A percentile compares a stretch with the other conserved stretches of the same genome.
Evolutionary conservation across 2,329 filamentous ascomycete genomes (phyloP).

Genomic region (Fusarium sp.): DNA sequence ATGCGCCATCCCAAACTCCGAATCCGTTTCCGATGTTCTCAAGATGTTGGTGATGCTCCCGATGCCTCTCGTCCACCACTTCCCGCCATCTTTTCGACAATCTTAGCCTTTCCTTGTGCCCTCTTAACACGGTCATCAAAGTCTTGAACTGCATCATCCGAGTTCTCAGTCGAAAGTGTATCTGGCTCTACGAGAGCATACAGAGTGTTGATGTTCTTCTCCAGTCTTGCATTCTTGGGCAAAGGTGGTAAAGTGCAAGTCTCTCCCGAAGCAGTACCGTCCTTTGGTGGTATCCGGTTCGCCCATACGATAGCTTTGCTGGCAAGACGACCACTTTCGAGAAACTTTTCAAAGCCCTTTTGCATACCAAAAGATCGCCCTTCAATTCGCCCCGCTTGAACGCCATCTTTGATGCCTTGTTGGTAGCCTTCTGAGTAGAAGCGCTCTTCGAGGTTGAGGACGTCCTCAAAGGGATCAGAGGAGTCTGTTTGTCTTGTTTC

Average conservation of each 20-base stretch:
- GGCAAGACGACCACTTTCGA: constrained; percentile 81
- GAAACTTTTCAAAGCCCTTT: constrained; percentile 93
- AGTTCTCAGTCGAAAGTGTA: constrained; percentile 83
- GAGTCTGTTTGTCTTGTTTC: constrained; percentile 42
- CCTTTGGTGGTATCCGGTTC: constrained; percentile 66
- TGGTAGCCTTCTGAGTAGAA: constrained; percentile 88
- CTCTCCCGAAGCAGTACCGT: not conserved
- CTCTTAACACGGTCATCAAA: constrained; percentile 90
- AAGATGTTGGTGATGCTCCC: constrained; percentile 11
- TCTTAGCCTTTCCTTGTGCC: constrained; percentile 84
- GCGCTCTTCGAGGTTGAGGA: constrained; percentile 70
- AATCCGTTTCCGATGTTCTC: not conserved
- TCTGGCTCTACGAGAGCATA: constrained; percentile 83
- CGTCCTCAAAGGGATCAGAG: constrained; percentile 66
- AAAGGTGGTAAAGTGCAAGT: constrained; percentile 55
- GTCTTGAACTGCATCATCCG: constrained; percentile 88
- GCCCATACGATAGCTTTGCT: constrained; percentile 87
- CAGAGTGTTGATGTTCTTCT: constrained; percentile 80
- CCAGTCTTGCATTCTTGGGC: constrained; percentile 72
- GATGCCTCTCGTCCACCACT: constrained; percentile 37
- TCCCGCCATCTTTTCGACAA: constrained; percentile 78
- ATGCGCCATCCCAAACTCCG: constrained; percentile 17
- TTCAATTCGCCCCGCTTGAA: constrained; percentile 82
- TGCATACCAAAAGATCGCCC: constrained; percentile 91
- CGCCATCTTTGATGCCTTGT: constrained; percentile 80